These are phyloP conservation scores for Immersiporthe knoxdaviesiana DNA, from an alignment of 2,329 filamentous ascomycete genomes.

Conservation along the genomic window DNA sequence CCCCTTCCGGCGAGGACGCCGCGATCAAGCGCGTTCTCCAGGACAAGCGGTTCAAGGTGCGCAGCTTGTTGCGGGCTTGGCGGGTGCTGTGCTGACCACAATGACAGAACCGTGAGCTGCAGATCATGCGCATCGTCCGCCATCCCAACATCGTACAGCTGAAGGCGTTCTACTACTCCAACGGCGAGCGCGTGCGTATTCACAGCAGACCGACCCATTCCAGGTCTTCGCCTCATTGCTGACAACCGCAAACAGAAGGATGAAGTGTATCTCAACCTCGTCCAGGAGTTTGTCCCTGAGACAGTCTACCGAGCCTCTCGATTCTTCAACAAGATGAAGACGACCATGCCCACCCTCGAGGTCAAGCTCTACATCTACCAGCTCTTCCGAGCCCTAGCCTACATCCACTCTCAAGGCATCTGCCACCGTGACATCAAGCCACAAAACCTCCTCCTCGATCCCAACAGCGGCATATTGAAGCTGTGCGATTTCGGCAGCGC, in stretches of 20 bases:
- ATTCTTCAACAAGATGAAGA: conserved; percentile 99
- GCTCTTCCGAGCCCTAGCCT: conserved; percentile 95
- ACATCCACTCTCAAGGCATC: conserved; percentile 99
- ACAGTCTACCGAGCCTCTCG: conserved; percentile 97
- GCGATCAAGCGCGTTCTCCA: conserved; percentile 99
- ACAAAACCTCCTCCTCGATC: conserved; percentile 94
- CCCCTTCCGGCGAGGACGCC: conserved; percentile 96
- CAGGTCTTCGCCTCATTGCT: conserved; percentile 23
- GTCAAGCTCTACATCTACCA: conserved; percentile 99
- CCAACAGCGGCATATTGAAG: conserved; percentile 88
- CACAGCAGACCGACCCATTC: conserved; percentile 28
- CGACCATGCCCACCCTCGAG: conserved; percentile 97
- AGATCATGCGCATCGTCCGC: conserved; percentile 99
- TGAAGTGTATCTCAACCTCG: conserved; percentile 97
- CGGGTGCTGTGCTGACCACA: conserved; percentile 2
- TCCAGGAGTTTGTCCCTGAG: conserved; percentile 97
- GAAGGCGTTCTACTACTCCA: conserved; percentile 99
- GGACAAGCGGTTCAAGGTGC: conserved; percentile 99
- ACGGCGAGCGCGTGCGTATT: conserved; percentile 84
- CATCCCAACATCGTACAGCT: conserved; percentile 99
- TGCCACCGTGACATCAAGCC: conserved; percentile 99
- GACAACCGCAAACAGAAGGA: conserved; percentile 69
- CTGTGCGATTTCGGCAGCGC: conserved; percentile 98
- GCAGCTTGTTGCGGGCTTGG: conserved; percentile 15
- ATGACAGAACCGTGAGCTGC: conserved; percentile 89